Percentiles rank a stretch among this genome's conserved stretches.
These are phyloP conservation scores for Pseudopithomyces maydicus DNA, from an alignment of 2,329 filamentous ascomycete genomes.

Conservation along the genomic window DNA sequence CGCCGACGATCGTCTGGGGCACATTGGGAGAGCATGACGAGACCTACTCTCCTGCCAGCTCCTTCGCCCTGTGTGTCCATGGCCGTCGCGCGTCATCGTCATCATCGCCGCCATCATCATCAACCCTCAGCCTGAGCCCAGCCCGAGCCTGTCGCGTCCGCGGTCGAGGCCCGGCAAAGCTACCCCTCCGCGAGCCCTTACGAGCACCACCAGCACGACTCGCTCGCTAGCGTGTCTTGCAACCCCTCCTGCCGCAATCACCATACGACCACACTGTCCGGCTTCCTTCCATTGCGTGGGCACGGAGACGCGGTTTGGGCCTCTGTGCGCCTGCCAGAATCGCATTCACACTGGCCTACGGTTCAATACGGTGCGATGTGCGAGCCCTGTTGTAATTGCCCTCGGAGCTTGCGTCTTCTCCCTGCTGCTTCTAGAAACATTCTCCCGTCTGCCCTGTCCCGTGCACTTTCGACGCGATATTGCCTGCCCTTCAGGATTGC, in stretches of 20 bases:
- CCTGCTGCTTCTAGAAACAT: slow-evolving; percentile 36
- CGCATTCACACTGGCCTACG: too few relatives aligned
- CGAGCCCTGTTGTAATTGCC: background rate
- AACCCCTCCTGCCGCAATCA: slow-evolving; percentile 13
- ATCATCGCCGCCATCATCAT: too few relatives aligned
- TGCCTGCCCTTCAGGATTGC: slow-evolving; percentile 24
- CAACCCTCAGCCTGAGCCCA: background rate
- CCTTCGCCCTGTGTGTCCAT: background rate
- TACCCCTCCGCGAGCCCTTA: background rate
- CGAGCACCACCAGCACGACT: background rate
- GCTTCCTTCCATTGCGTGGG: background rate
- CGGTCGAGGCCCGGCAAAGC: background rate
- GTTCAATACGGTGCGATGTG: too few relatives aligned
- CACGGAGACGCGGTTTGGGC: background rate
- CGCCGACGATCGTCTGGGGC: slow-evolving; percentile 5
- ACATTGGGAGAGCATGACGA: slow-evolving; percentile 9
- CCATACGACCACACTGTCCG: slow-evolving; percentile 17
- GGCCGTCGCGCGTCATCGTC: background rate
- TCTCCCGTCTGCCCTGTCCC: slow-evolving; percentile 30
- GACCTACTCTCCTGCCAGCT: background rate
- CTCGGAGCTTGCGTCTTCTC: slow-evolving; percentile 2
- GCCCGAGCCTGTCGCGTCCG: background rate
- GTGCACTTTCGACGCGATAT: slow-evolving; percentile 37
- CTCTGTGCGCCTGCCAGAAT: background rate
- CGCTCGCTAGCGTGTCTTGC: slow-evolving; percentile 1